Base-by-base conservation (phyloP, 768 basidiomycete genomes). In the Mycena capillaripes region DNA sequence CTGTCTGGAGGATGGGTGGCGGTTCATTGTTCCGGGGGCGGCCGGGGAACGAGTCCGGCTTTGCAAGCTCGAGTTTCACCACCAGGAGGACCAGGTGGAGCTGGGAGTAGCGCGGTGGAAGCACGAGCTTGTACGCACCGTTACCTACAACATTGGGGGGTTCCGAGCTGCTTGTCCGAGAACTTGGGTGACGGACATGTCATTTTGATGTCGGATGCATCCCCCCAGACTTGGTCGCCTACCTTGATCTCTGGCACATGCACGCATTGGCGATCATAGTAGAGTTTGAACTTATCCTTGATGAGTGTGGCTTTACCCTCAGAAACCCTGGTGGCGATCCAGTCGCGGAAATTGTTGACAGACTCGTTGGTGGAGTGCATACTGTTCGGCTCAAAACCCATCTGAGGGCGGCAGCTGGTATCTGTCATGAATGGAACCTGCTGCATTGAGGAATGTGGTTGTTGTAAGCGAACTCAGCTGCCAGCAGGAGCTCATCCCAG, bases 21-120 rank as follows among this genome's bases (percentile, higher is more conserved):
- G 73, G 76, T 25, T 75, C 75, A 8, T 71, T 62, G 46, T 66
- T 60, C 16, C 48, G 44, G 1, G 36, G 40, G 29, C 57, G 67
- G 21, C 55, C 58, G 8, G 25, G 3, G 30, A 60, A 59, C 2
- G 56, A 42, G 59, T 64, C 53, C 4, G 65, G 60, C 34, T 71
- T 34, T 14, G 71, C 55, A 19, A 69, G 71, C 46, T 38, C 32
- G 17, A 62, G 50, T 32, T 73, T 60, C n/a, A 61, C 55, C 7
- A 64, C 62, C 7, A 46, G 62, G 29, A 64, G 52, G 27, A 64
- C 62, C 29, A 34, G 62, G 46, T 64, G 62, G 19, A n/a, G n/a
- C n/a, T n/a, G n/a, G n/a, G n/a, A n/a, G n/a, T n/a, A 64, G 62
- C 46, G 46, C 21, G 62, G 62, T 25, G 62, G 62, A 5, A 65